These are phyloP conservation scores for Ophiostoma ulmi DNA, from an alignment of 2,329 filamentous ascomycete genomes.

Conservation along the genomic window DNA sequence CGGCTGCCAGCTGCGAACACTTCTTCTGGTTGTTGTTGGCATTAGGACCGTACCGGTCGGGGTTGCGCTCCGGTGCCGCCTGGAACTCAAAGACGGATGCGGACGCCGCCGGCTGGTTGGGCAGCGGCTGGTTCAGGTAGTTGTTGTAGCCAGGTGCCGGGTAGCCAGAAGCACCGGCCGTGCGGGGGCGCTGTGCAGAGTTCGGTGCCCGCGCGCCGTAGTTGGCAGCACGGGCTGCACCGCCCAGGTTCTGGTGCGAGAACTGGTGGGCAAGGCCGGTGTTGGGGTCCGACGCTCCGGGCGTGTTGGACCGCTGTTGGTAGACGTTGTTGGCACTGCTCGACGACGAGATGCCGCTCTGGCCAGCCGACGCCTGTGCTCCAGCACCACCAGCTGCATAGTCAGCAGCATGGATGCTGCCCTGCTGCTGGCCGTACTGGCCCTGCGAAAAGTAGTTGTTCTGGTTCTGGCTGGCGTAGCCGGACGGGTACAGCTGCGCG, in stretches of 20 bases:
- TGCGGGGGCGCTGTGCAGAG: constrained; percentile 73
- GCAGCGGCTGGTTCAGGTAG: constrained; percentile 66
- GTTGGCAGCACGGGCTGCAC: constrained; percentile 60
- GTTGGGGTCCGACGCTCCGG: constrained; percentile 65
- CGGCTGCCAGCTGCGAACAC: constrained; percentile 66
- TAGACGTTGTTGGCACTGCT: constrained; percentile 34
- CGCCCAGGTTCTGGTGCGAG: constrained; percentile 88
- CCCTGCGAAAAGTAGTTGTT: constrained; percentile 57
- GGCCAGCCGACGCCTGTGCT: constrained; percentile 4
- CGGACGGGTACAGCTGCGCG: neutral
- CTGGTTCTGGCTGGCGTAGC: constrained; percentile 4
- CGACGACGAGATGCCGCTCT: constrained; percentile 15
- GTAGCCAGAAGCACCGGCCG: constrained; percentile 65
- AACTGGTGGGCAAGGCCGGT: constrained; percentile 93
- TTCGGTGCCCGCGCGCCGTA: constrained; percentile 58
- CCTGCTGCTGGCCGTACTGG: constrained; percentile 34
- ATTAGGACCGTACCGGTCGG: constrained; percentile 65
- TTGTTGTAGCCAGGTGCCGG: constrained; percentile 53
- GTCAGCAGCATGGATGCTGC: constrained; percentile 20
- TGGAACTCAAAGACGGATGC: constrained; percentile 67
- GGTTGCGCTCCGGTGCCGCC: constrained; percentile 76
- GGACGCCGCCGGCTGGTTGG: constrained; percentile 40
- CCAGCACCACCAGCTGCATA: neutral
- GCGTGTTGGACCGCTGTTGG: constrained; percentile 52
- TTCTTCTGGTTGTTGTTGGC: constrained; percentile 67